phyloP scores from a whole-genome alignment of 2,329 filamentous ascomycete species.

The Ascochyta clinopodiicola region DNA sequence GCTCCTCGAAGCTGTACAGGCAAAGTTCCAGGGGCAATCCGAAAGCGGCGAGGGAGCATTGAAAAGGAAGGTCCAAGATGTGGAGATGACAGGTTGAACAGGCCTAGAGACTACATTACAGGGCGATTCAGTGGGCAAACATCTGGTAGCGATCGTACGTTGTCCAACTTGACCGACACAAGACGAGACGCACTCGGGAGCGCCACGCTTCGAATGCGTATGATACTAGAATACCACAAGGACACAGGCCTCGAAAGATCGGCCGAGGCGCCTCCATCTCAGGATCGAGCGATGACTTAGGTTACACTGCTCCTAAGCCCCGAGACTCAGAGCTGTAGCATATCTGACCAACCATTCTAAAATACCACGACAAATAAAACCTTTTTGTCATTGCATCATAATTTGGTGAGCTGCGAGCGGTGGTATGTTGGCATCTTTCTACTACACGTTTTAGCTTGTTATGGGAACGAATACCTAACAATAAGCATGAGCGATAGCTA shows the following conservation, averaged over 20 bases:
- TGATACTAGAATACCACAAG: constrained; percentile 8
- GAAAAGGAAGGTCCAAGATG: constrained; percentile 40
- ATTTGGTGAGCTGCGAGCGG: not conserved
- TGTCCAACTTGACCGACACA: not conserved
- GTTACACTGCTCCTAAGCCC: constrained; percentile 15
- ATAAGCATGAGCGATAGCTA: not conserved
- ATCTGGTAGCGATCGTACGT: not conserved
- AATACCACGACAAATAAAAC: not conserved
- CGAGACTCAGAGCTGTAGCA: not conserved
- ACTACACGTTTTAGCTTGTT: not conserved
- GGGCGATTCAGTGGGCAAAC: not conserved
- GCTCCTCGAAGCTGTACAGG: constrained; percentile 58
- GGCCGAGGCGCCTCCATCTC: not conserved
- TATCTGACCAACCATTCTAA: not conserved
- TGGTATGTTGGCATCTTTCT: not conserved
- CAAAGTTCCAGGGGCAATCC: constrained; percentile 38
- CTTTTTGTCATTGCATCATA: not conserved
- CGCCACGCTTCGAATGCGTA: not conserved
- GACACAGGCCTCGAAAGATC: constrained; percentile 9
- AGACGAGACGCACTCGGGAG: not conserved
- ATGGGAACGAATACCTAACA: not conserved
- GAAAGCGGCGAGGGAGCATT: constrained; percentile 21
- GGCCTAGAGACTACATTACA: not conserved
- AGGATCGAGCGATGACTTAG: not conserved
- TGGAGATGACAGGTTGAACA: constrained; percentile 43